Evolutionary conservation across 768 basidiomycete genomes (phyloP).

Genomic region (Phanerodontia chrysosporium): DNA sequence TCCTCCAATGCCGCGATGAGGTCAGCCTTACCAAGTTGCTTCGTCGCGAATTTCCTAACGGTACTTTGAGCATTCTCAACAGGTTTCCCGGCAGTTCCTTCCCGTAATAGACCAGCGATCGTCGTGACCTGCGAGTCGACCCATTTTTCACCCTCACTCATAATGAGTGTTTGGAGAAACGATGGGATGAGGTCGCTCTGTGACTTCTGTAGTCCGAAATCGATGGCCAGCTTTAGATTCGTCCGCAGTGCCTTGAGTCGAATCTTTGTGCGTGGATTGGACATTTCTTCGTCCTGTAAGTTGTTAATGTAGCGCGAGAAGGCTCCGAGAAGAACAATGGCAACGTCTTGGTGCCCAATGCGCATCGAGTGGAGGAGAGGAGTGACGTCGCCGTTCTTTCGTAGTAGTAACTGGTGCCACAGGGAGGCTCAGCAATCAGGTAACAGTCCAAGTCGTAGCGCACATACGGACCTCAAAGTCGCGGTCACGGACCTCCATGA

Average conservation of each 20-base stretch:
- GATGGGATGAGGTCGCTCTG: conserved; percentile 86
- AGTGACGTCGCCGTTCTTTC: conserved; percentile 79
- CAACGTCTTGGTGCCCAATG: conserved; percentile 79
- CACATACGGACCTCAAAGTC: conserved; percentile 64
- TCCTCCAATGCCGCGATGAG: conserved; percentile 83
- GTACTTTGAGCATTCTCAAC: conserved; percentile 69
- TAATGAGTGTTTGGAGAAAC: conserved; percentile 90
- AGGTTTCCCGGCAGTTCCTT: conserved; percentile 66
- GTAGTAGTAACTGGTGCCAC: conserved; percentile 60
- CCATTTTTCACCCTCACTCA: conserved; percentile 95
- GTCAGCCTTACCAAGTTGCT: conserved; percentile 73
- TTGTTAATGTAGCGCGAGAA: conserved; percentile 91
- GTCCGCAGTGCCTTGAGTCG: conserved; percentile 79
- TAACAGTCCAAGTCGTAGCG: not conserved
- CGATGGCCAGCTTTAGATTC: conserved; percentile 90
- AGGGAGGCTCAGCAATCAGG: not conserved
- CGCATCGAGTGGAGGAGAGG: conserved; percentile 91
- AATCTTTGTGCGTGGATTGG: conserved; percentile 59
- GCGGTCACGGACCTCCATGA: conserved; percentile 80
- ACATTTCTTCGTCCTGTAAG: conserved; percentile 75
- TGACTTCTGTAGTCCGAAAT: conserved; percentile 75
- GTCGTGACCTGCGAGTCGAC: conserved; percentile 67
- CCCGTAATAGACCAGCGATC: conserved; percentile 64
- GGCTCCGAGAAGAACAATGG: conserved; percentile 84
- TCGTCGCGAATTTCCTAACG: conserved; percentile 85